Percentiles rank a stretch among this genome's conserved stretches.
Conservation (phyloP, 2,329 filamentous ascomycete species). For the Trichothecium sympodiale region DNA sequence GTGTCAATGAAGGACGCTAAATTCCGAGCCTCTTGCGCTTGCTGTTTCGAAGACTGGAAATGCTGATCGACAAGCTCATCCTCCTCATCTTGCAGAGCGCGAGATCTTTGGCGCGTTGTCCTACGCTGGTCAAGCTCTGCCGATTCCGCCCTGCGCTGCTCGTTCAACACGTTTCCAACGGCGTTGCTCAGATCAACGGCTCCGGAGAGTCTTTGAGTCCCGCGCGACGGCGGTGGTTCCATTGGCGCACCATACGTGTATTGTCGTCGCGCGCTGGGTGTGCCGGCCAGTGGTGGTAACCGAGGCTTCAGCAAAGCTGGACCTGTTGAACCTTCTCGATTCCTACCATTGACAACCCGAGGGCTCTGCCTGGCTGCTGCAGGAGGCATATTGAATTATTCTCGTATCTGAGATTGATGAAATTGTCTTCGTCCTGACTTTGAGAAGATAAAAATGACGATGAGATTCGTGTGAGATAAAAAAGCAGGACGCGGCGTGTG, state of each 20-base stretch:
- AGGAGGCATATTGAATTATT: no score
- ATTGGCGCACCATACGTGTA: slow-evolving; percentile 26
- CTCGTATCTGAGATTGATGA: no score
- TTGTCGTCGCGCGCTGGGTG: slow-evolving; percentile 23
- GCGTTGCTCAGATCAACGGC: slow-evolving; percentile 16
- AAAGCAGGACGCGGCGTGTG: no score
- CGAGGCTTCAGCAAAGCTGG: slow-evolving; percentile 13
- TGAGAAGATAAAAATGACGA: no score
- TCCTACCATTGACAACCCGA: no score
- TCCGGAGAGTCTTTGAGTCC: slow-evolving; percentile 2
- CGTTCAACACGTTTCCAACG: slow-evolving; percentile 15
- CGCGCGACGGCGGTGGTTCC: slow-evolving; percentile 17
- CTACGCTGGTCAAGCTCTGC: slow-evolving; percentile 1
- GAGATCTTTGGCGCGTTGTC: background rate
- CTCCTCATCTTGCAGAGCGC: no score
- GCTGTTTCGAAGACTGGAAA: background rate
- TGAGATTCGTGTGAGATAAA: no score
- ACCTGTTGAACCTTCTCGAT: no score
- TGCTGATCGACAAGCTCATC: no score
- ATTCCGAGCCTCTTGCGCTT: slow-evolving; percentile 1
- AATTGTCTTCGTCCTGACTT: slow-evolving; percentile 2
- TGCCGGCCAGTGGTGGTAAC: slow-evolving; percentile 15
- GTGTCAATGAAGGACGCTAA: background rate
- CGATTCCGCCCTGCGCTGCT: slow-evolving; percentile 4
- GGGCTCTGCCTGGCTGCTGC: no score